These are phyloP conservation scores for Stereocaulon alpinum DNA, from an alignment of 495 filamentous ascomycete genomes.

Conservation along the genomic window DNA sequence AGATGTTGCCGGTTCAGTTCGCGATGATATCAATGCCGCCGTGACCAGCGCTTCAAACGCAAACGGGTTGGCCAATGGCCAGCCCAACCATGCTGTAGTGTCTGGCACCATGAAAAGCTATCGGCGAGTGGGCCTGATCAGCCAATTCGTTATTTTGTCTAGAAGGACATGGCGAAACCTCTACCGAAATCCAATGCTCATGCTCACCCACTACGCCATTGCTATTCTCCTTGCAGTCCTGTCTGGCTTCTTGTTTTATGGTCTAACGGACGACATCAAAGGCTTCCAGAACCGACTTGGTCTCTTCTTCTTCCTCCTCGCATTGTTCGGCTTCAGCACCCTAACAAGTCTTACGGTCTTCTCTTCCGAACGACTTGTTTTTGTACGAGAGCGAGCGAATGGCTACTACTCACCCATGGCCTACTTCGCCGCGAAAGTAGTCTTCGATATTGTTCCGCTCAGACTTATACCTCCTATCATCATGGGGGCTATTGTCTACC, in stretches of 20 bases:
- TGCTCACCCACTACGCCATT: conserved; percentile 99
- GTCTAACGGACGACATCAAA: conserved; percentile 85
- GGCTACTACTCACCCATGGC: conserved; percentile 95
- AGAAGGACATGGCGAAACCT: conserved; percentile 93
- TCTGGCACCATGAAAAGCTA: conserved; percentile 62
- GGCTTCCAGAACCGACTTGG: conserved; percentile 99
- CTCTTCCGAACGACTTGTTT: conserved; percentile 80
- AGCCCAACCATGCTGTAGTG: conserved; percentile 37
- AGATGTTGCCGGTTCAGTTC: conserved; percentile 65
- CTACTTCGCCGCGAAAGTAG: conserved; percentile 90
- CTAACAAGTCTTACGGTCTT: conserved; percentile 91
- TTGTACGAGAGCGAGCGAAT: conserved; percentile 90
- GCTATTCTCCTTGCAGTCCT: conserved; percentile 90
- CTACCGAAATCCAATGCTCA: conserved; percentile 94
- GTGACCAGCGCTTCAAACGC: conserved; percentile 47
- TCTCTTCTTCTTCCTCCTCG: conserved; percentile 94
- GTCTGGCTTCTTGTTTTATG: conserved; percentile 92
- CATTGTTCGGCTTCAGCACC: conserved; percentile 93
- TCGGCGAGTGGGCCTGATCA: conserved; percentile 60
- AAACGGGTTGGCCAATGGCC: conserved; percentile 61
- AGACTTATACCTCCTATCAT: conserved; percentile 91
- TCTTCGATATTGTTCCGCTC: conserved; percentile 92
- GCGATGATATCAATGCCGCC: conserved; percentile 68
- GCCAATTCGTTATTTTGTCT: conserved; percentile 84
- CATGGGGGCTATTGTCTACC: conserved; percentile 94